These are phyloP conservation scores for Hura crepitans DNA, from an alignment of 441 rosid species.

Conservation along the genomic window DNA sequence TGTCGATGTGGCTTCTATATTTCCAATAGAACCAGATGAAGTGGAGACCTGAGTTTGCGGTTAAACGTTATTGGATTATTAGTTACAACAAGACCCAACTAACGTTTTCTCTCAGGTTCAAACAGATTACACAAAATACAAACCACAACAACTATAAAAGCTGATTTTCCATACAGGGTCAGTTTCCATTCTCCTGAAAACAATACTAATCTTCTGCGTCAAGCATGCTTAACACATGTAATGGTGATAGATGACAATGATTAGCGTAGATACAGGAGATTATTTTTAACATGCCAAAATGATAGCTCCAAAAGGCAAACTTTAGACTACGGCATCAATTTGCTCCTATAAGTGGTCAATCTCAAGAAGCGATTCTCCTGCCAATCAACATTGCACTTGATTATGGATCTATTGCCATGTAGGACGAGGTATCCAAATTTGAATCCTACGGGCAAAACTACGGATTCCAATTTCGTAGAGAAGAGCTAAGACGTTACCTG, in stretches of 20 bases:
- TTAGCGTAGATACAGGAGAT: too few relatives aligned
- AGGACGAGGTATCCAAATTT: neutral
- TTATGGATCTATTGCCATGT: neutral
- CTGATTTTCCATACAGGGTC: slow-evolving; percentile 56
- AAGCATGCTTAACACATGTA: slow-evolving; percentile 19
- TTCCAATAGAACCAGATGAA: slow-evolving; percentile 47
- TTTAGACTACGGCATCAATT: neutral
- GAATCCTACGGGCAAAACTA: neutral
- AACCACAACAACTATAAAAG: slow-evolving; percentile 5
- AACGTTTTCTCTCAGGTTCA: slow-evolving; percentile 12
- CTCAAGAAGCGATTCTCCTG: neutral
- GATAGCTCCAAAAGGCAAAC: neutral
- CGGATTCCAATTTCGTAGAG: neutral
- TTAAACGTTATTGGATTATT: slow-evolving; percentile 26
- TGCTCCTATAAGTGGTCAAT: neutral
- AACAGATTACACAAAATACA: neutral
- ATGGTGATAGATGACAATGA: too few relatives aligned
- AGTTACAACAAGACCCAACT: slow-evolving; percentile 13
- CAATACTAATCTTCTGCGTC: slow-evolving; percentile 96
- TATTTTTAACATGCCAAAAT: neutral
- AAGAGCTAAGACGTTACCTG: neutral
- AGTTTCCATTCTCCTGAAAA: slow-evolving; percentile 94
- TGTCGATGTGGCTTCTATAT: slow-evolving; percentile 45
- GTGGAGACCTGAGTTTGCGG: slow-evolving; percentile 55
- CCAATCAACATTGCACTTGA: neutral